Conservation (phyloP, 2,329 filamentous ascomycete genomes). For the Cytospora leucostoma region DNA sequence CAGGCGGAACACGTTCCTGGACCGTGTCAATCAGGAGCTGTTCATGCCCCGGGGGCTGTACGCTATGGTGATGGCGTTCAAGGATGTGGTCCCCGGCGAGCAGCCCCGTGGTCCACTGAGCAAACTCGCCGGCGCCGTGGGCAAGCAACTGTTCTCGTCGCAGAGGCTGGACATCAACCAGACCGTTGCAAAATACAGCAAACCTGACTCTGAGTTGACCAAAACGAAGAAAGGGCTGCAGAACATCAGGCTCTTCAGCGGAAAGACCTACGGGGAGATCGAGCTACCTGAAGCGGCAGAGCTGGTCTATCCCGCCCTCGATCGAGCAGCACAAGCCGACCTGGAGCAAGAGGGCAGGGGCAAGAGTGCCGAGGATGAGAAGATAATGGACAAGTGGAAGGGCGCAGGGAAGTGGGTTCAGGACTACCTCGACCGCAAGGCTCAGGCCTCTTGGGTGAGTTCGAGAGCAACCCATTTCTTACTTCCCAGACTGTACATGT, state of each 20-base stretch:
- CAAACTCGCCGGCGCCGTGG: conserved; percentile 24
- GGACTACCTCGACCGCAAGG: conserved; percentile 51
- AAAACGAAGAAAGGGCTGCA: conserved; percentile 35
- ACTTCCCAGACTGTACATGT: neutral
- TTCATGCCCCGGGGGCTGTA: conserved; percentile 38
- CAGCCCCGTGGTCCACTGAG: conserved; percentile 26
- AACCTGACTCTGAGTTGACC: conserved; percentile 29
- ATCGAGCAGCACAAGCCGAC: conserved; percentile 34
- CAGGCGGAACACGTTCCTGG: conserved; percentile 34
- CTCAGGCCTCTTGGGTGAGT: conserved; percentile 47
- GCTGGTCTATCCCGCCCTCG: conserved; percentile 42
- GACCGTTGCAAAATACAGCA: conserved; percentile 39
- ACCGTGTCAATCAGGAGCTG: conserved; percentile 35
- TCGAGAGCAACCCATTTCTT: conserved; percentile 3
- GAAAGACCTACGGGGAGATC: conserved; percentile 40
- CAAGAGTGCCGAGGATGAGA: conserved; percentile 19
- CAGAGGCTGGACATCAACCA: conserved; percentile 38
- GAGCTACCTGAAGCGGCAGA: conserved; percentile 43
- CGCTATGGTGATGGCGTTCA: conserved; percentile 37
- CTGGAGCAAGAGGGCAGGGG: conserved; percentile 33
- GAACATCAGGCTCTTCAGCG: conserved; percentile 38
- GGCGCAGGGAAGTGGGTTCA: conserved; percentile 40
- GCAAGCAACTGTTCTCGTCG: conserved; percentile 23
- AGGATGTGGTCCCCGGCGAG: conserved; percentile 29
- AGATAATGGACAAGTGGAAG: conserved; percentile 34